phyloP scores from a whole-genome alignment of 208 protist species.

The Leishmania arabica region DNA sequence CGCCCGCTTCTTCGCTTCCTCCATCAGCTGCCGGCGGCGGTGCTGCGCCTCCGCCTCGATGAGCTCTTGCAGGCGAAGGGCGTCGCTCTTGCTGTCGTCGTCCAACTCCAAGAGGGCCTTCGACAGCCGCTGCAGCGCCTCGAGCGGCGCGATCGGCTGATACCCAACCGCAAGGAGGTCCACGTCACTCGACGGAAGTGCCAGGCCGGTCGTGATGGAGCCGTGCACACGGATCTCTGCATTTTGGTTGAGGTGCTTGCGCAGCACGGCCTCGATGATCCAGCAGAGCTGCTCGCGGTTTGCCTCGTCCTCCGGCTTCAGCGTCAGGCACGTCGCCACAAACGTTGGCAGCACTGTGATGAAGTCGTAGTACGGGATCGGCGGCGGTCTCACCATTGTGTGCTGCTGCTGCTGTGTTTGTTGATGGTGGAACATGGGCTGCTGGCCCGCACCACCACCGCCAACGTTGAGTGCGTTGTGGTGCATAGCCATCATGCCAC shows the following conservation, averaged over 20 bases:
- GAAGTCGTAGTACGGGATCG: slow-evolving; percentile 59
- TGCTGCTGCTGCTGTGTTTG: slow-evolving; percentile 4
- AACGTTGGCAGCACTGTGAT: slow-evolving; percentile 56
- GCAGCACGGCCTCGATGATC: slow-evolving; percentile 57
- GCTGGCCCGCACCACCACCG: not conserved
- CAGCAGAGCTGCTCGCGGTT: slow-evolving; percentile 63
- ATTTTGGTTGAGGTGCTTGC: slow-evolving; percentile 27
- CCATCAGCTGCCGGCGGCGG: slow-evolving; percentile 7
- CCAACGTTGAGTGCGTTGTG: slow-evolving; percentile 1
- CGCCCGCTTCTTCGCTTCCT: slow-evolving; percentile 10
- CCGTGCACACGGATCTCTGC: slow-evolving; percentile 77
- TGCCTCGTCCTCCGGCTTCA: slow-evolving; percentile 41
- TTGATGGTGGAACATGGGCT: not conserved
- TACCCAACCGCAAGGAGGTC: slow-evolving; percentile 81
- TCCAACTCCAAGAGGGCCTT: slow-evolving; percentile 58
- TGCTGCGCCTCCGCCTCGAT: slow-evolving; percentile 38
- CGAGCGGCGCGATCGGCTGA: slow-evolving; percentile 61
- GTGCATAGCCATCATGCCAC: slow-evolving; percentile 11
- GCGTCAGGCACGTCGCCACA: slow-evolving; percentile 63
- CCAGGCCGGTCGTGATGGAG: slow-evolving; percentile 76
- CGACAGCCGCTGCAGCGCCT: slow-evolving; percentile 72
- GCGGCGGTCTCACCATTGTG: not conserved
- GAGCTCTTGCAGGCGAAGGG: slow-evolving; percentile 28
- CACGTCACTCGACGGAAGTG: slow-evolving; percentile 79
- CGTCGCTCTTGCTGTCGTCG: slow-evolving; percentile 36